Percentiles rank a stretch among this genome's conserved stretches.
These are phyloP conservation scores for Zasmidium citrigriseum DNA, from an alignment of 2,329 filamentous ascomycete genomes.

Conservation along the genomic window DNA sequence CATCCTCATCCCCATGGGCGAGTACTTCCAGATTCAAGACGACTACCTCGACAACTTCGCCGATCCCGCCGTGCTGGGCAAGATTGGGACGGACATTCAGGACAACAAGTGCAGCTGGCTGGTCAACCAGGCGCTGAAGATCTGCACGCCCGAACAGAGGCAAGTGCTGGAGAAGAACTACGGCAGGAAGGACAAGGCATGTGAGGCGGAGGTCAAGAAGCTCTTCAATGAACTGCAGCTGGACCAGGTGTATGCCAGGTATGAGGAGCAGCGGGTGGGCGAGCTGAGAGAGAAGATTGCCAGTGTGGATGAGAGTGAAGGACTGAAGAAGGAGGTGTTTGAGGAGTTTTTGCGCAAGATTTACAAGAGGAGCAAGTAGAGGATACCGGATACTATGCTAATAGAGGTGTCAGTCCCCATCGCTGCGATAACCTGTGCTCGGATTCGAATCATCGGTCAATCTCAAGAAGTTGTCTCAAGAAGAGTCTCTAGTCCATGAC, in stretches of 20 bases:
- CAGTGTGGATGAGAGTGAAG: conserved; percentile 79
- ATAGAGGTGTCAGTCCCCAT: not conserved
- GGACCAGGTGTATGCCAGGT: conserved; percentile 79
- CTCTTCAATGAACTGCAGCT: conserved; percentile 85
- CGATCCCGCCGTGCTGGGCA: conserved; percentile 87
- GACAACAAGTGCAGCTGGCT: conserved; percentile 99
- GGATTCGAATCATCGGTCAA: no score
- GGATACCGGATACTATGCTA: not conserved
- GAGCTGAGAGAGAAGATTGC: conserved; percentile 76
- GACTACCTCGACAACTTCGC: conserved; percentile 99
- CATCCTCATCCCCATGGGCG: conserved; percentile 93
- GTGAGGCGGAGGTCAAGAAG: conserved; percentile 84
- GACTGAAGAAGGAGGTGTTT: conserved; percentile 87
- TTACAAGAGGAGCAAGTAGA: conserved; percentile 94
- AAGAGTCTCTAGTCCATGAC: no score
- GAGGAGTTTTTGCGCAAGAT: conserved; percentile 92
- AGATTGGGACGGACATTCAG: conserved; percentile 98
- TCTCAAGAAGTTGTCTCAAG: no score
- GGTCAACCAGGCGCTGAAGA: conserved; percentile 86
- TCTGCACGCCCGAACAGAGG: conserved; percentile 81
- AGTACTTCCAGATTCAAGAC: conserved; percentile 99
- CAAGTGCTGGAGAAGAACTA: conserved; percentile 89
- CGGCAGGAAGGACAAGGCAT: conserved; percentile 81
- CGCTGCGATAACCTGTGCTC: no score
- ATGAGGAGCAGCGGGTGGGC: conserved; percentile 83